Evolutionary conservation across 2,329 filamentous ascomycete genomes (phyloP), one percentile per base, ranked within the genome.

Genomic region (Zopfia rhizophila): DNA sequence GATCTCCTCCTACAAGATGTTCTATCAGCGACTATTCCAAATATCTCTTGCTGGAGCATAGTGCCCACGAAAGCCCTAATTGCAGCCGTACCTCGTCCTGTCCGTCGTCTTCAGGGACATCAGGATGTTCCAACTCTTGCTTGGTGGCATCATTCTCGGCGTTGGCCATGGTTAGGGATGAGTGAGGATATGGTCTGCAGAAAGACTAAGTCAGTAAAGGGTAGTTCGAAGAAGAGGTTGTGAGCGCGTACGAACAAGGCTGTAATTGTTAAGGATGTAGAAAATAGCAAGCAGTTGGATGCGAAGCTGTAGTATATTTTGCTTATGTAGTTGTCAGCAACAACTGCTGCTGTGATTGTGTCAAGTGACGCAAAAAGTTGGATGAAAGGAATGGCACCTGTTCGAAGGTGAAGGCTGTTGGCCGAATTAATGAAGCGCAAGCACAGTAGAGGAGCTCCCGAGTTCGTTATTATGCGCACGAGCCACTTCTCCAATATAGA

Each of bases 1-100:
- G 51, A 80, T 79, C 43, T 74, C 70, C 35, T 73, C 68, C 67
- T 72, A 33, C 8, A 30, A 7, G 24, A 33, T 41, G 11, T 18
- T 23, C 38, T n/a, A 21, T 31, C 28, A 40, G 38, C 17, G 7
- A n/a, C 24, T n/a, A 27, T 27, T 27, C n/a, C n/a, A 7, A 27
- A 27, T 32, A 16, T 32, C 8, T 32, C n/a, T n/a, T n/a, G n/a
- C n/a, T n/a, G n/a, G n/a, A n/a, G n/a, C n/a, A n/a, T n/a, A n/a
- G n/a, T n/a, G n/a, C 17, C 36, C 44, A 19, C 35, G 29, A 43
- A 30, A 16, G 16, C 13, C 38, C 8, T 36, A 38, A 10, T 35
- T 24, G 19, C 24, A 13, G 36, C 39, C 61, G 55, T 67, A 71
- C 66, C 63, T 72, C 69, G 28, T 70, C 66, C 45, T 64, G 64